Evolutionary conservation across 2,329 filamentous ascomycete species (phyloP).

Genomic region (Fusarium tanahbumbuense): DNA sequence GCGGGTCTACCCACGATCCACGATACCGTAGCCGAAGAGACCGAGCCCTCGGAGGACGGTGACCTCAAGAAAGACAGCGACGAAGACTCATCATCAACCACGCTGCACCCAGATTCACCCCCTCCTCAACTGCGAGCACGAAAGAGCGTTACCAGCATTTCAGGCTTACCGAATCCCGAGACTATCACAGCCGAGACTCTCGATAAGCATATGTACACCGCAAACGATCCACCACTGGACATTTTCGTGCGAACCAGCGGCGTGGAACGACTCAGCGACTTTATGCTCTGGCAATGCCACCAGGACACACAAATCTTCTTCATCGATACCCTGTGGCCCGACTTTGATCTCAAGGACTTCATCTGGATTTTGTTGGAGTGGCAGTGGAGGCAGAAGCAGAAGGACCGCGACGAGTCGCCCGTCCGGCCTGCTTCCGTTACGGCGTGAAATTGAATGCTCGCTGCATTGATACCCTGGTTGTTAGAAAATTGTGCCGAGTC

Average conservation of each 20-base stretch:
- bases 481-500: slow-evolving; percentile 24
- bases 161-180: slow-evolving; percentile 77
- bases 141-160: slow-evolving; percentile 50
- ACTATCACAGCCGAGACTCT: slow-evolving; percentile 86
- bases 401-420: slow-evolving; percentile 62
- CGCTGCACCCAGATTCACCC: slow-evolving; percentile 66
- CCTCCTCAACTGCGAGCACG: slow-evolving; percentile 53
- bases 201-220: slow-evolving; percentile 88
- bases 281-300: slow-evolving; percentile 99
- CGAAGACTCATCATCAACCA: slow-evolving; percentile 70
- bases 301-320: slow-evolving; percentile 94
- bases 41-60: slow-evolving; percentile 58
- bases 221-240: slow-evolving; percentile 86
- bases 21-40: slow-evolving; percentile 59
- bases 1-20: slow-evolving; percentile 63
- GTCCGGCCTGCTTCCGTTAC: slow-evolving; percentile 48
- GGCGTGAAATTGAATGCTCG: slow-evolving; percentile 36
- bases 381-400: slow-evolving; percentile 74
- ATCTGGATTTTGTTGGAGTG: slow-evolving; percentile 93
- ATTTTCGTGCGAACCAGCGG: slow-evolving; percentile 92
- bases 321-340: slow-evolving; percentile 91
- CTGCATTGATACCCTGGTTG: slow-evolving; percentile 40
- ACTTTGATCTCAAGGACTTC: slow-evolving; percentile 94
- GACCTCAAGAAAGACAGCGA: slow-evolving; percentile 58
- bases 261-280: slow-evolving; percentile 92